A percentile compares a stretch with the other conserved stretches of the same genome.
phyloP scores from a whole-genome alignment of 2,329 filamentous ascomycete genomes.

The Aspergillus novofumigatus region DNA sequence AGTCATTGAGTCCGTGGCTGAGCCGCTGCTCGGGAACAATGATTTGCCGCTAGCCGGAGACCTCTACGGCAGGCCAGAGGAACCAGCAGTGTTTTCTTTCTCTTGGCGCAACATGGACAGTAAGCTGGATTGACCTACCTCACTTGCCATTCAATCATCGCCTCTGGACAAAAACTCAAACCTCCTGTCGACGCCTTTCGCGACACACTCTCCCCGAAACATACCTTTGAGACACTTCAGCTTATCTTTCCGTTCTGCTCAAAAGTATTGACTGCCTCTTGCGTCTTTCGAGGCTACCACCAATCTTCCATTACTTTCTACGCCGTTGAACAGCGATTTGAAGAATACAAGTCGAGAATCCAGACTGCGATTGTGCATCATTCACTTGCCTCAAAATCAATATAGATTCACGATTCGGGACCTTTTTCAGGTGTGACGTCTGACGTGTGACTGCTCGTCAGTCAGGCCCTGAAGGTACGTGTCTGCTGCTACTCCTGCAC shows the following conservation, averaged over 20 bases:
- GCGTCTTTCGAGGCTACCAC: not conserved
- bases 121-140: not conserved
- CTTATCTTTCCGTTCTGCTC: not conserved
- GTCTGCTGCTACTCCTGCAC: conserved; percentile 29
- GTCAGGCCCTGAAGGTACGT: conserved; percentile 42
- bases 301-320: not conserved
- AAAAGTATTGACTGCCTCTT: not conserved
- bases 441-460: conserved; percentile 32
- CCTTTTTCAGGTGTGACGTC: conserved; percentile 31
- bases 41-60: not conserved
- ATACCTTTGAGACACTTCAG: not conserved
- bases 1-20: conserved; percentile 2
- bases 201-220: no score
- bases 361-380: not conserved
- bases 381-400: not conserved
- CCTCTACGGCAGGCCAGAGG: conserved; percentile 4
- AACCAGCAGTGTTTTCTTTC: conserved; percentile 7
- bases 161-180: not conserved
- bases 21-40: not conserved
- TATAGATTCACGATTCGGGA: conserved; percentile 7
- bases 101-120: not conserved
- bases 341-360: not conserved
- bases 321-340: not conserved
- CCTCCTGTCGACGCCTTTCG: no score
- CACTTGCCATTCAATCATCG: not conserved